Evolutionary conservation across 2,329 filamentous ascomycete genomes (phyloP), one percentile per base, ranked within the genome.

Genomic region (Diaporthe velutina): DNA sequence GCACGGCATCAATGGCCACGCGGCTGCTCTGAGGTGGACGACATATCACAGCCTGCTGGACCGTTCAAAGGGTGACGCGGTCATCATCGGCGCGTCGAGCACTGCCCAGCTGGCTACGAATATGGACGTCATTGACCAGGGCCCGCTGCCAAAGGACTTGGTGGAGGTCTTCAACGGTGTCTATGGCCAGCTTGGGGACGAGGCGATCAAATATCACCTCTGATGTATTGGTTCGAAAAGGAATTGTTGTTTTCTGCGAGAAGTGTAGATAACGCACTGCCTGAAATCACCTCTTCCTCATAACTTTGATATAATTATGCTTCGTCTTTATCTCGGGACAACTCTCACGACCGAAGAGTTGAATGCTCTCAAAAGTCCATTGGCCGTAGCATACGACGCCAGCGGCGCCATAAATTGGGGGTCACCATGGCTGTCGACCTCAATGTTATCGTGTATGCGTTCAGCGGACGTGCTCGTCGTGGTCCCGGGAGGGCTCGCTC

Each of bases 1-100:
- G 75, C 78, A 85, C 74, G 81, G 80, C 15, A 84, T 86, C 50
- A 79, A 71, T 48, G 83, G 82, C 3, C 84, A 86, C 71, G 84
- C 82, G 1, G 84, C 84, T 1, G 83, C 86, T 4, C 79, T 86
- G 15, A 80, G 86, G 4, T 87, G 86, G 86, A 81, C 81, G 1
- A 78, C 78, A 8, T 79, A 83, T 68, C 84, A 86, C 74, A 81
- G 83, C 45, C 70, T 77, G 30, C 78, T 87, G 1, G 73, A 80
- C 19, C 76, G 66, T 0, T 73, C 77, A 8, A 70, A 81, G 17
- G 84, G 83, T 0, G 85, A 86, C 54, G 81, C 78, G 1, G 68
- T 86, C 19, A 81, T 86, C 7, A 73, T 86, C 7, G 83, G 82
- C 0, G 83, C 80, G 0, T 83, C 81, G 3, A 86, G 78, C 17